Conservation (phyloP, 768 basidiomycete species). For the Thelephora ganbajun region DNA sequence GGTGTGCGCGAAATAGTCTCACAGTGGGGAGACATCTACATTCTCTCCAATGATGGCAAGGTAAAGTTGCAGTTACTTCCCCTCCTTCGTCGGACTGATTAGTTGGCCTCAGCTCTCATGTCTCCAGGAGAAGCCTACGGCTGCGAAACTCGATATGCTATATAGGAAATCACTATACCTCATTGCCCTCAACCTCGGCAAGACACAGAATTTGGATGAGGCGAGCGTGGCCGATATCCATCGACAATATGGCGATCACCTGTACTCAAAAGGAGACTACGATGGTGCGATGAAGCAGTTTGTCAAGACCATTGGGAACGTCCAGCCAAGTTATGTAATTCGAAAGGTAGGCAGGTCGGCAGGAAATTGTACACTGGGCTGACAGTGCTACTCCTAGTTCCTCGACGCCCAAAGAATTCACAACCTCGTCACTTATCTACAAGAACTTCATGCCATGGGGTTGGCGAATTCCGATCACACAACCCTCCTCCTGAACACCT, state of each 20-base stretch:
- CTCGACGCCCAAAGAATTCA: constrained; percentile 93
- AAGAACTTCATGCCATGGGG: constrained; percentile 82
- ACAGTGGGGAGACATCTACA: constrained; percentile 68
- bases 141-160: constrained; percentile 75
- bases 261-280: constrained; percentile 84
- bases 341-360: constrained; percentile 52
- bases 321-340: constrained; percentile 93
- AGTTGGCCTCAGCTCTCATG: constrained; percentile 34
- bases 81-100: background rate
- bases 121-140: constrained; percentile 66
- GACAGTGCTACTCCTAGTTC: constrained; percentile 38
- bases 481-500: constrained; percentile 90
- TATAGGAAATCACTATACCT: constrained; percentile 69
- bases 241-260: constrained; percentile 78
- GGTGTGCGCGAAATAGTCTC: constrained; percentile 78
- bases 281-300: constrained; percentile 92
- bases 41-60: constrained; percentile 66
- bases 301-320: constrained; percentile 73
- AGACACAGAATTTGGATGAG: constrained; percentile 62
- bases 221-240: constrained; percentile 79
- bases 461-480: constrained; percentile 95
- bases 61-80: constrained; percentile 25
- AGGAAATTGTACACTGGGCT: background rate
- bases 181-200: constrained; percentile 73
- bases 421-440: constrained; percentile 89